Evolutionary conservation across 129 eudicot genomes (phyloP).

Genomic region (Mikania micrantha): DNA sequence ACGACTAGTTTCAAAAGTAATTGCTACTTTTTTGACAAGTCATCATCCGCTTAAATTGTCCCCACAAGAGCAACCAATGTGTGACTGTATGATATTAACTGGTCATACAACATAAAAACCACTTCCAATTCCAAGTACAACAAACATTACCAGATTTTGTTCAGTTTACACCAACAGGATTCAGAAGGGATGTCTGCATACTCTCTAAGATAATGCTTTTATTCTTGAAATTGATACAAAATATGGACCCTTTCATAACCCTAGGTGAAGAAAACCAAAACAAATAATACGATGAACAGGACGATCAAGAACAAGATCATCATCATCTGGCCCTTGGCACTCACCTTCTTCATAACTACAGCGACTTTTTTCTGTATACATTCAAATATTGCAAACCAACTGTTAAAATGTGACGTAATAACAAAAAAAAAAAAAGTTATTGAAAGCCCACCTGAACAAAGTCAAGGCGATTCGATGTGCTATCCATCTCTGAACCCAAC

Average conservation of each 20-base stretch:
- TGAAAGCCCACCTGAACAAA: slow-evolving; percentile 61
- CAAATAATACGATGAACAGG: slow-evolving; percentile 66
- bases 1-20: too few species aligned
- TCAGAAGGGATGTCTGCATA: background rate
- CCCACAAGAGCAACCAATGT: too few species aligned
- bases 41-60: too few species aligned
- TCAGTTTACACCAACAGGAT: background rate
- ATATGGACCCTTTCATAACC: too few species aligned
- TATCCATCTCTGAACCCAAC: slow-evolving; percentile 84
- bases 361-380: slow-evolving; percentile 82
- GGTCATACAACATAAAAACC: background rate
- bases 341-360: slow-evolving; percentile 82
- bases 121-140: background rate
- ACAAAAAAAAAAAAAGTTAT: too few species aligned
- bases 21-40: too few species aligned
- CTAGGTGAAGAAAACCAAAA: slow-evolving; percentile 80
- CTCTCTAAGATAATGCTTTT: background rate
- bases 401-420: background rate
- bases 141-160: background rate
- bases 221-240: slow-evolving; percentile 1
- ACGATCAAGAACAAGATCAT: slow-evolving; percentile 66
- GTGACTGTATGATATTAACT: background rate
- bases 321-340: slow-evolving; percentile 89
- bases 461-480: slow-evolving; percentile 86
- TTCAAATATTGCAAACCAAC: background rate